These are phyloP conservation scores for Saccharomyces hybrid DNA, from an alignment of 1,139 yeast genomes.

Conservation along the genomic window DNA sequence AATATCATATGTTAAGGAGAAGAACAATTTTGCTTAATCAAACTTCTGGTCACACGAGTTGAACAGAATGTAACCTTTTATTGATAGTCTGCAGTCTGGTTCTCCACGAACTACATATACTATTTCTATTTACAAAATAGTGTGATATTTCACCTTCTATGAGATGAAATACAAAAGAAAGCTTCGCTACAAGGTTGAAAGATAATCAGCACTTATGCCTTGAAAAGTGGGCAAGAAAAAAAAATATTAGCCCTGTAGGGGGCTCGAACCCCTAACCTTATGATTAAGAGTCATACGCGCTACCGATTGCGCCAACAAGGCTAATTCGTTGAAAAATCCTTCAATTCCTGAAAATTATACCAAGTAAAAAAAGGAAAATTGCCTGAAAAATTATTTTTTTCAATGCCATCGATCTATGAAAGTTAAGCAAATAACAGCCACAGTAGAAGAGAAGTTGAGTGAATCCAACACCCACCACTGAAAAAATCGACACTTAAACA, in stretches of 20 bases:
- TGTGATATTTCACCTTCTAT: background rate
- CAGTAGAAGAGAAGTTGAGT: background rate
- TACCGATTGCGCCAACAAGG: slow-evolving; percentile 43
- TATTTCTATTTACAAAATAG: background rate
- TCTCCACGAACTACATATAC: background rate
- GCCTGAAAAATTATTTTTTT: background rate
- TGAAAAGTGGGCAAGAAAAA: background rate
- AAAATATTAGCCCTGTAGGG: slow-evolving; percentile 35
- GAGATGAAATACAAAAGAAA: background rate
- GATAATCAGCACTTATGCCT: too few species aligned
- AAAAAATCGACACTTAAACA: background rate
- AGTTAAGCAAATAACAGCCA: background rate
- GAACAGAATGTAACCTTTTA: too few species aligned
- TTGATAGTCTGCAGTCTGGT: background rate
- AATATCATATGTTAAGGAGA: too few species aligned
- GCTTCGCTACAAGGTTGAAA: too few species aligned
- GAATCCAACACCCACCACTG: background rate
- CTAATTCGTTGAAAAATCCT: slow-evolving; percentile 8
- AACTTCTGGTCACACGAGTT: too few species aligned
- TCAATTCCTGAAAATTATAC: background rate
- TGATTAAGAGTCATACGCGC: slow-evolving; percentile 42
- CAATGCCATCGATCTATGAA: background rate
- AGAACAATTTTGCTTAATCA: too few species aligned
- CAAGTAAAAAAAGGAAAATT: background rate
- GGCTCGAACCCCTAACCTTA: slow-evolving; percentile 41